Evolutionary conservation across 148 eudicot species (phyloP), one percentile per base, ranked within the genome.

Genomic region (Dianthus caryophyllus): DNA sequence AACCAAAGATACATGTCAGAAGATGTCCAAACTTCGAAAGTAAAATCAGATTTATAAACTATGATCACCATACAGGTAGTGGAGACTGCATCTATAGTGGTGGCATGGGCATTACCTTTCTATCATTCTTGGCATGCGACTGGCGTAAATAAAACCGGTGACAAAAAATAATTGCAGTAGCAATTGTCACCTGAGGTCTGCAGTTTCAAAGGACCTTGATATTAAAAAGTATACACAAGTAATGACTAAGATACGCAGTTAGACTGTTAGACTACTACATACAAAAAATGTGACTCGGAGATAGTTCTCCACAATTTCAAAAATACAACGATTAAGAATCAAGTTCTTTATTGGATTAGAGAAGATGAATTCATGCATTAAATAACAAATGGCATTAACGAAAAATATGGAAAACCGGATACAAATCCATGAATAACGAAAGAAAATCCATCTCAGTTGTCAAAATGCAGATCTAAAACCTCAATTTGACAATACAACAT

Each of bases 101-200:
- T 39, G 20, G 46, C 39, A 9, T 25, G 26, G 30, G 16, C 90
- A 75, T 72, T 41, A 87, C 96, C 96, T 87, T 83, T 73, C 93
- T 82, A 64, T 90, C 96, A 75, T 85, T 90, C 81, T 79, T 90
- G 64, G 79, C 84, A 84, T 90, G 96, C 2, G 96, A 90, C 72
- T 90, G 96, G 41, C 96, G 96, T 44, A 90, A 88, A 67, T 85
- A 90, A 80, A 87, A 90, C 43, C 93, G 96, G 56, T 90, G 96
- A 73, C 93, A 87, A 79, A 90, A 89, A 56, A 90, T 82, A 47
- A 90, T 90, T 59, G 96, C 90, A 51, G 89, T 90, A 44, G 96
- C 96, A 65, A 90, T 90, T 24, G 96, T 90, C 57, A 90, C 90
- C 81, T 90, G 96, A 43, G 96, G 96, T 73, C 96, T 89, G 90